Base-by-base conservation (phyloP, 371 early-diverging fungal genomes). In the Mucor velutinosus region DNA sequence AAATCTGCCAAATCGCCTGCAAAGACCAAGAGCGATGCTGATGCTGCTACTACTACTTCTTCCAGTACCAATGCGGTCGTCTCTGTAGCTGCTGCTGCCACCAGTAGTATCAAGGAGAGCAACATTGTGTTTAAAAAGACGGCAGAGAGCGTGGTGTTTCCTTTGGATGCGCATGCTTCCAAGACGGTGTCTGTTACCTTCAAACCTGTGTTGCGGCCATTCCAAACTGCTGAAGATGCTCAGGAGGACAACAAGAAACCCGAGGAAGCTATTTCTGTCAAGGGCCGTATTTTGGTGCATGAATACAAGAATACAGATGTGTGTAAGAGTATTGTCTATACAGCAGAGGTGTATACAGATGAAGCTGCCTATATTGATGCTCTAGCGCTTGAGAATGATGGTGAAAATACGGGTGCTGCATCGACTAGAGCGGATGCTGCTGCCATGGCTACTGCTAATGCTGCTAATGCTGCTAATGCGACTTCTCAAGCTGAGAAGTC, bases 261-360 rank as follows among this genome's bases (percentile, higher is more conserved):
- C 58, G 32, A 15, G 10, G 41, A 19, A 14, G 55, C 66, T 17
- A 65, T 58, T 12, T 65, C 47, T 33, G 72, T 86, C 7, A 75
- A 77, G 49, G 90, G 91, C 3, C 85, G 84, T 82, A 72, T 94
- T 33, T 82, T 87, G 49, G 93, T 94, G 5, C 94, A 96, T 67
- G 96, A 97, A 72, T 91, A 92, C 70, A 94, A 93, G 73, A 96
- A 97, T 76, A 91, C 92, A 10, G 97, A 97, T 83, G 87, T 90
- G 27, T 88, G 90, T 73, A 94, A 94, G 63, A 80, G 86, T 17
- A 89, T 97, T 27, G 67, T 79, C 4, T 92, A 91, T 57, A 75
- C 72, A 14, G 86, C 87, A 15, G 58, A 70, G n/a, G 75, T 88
- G 4, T 87, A 75, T 64, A 66, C 80, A 17, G 76, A 86, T 59